phyloP scores from a whole-genome alignment of 768 basidiomycete genomes.

The Auricularia auricula-judae region DNA sequence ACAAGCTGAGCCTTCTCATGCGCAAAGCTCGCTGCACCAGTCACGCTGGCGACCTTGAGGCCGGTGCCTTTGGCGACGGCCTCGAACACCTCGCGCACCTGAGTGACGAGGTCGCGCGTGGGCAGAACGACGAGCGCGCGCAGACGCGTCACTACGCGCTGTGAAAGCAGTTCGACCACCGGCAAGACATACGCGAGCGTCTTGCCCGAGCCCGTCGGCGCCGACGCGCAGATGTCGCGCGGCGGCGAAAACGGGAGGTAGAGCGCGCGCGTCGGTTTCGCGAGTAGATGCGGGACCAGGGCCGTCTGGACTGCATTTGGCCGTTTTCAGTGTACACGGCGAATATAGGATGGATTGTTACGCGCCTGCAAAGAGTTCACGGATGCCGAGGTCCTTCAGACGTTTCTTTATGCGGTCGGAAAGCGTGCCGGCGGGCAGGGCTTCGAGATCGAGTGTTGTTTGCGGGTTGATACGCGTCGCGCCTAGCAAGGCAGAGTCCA shows the following conservation, averaged over 20 bases:
- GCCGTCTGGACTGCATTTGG: conserved; percentile 67
- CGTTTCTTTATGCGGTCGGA: conserved; percentile 44
- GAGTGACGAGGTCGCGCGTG: conserved; percentile 84
- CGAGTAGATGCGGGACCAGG: conserved; percentile 71
- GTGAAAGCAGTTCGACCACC: conserved; percentile 76
- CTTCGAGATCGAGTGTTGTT: conserved; percentile 23
- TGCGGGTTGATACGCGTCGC: conserved; percentile 60
- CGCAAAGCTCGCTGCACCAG: conserved; percentile 84
- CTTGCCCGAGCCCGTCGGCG: conserved; percentile 96
- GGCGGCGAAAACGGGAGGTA: conserved; percentile 59
- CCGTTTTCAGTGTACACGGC: background rate
- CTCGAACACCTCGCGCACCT: conserved; percentile 91
- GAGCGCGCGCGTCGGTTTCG: conserved; percentile 25
- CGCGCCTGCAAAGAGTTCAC: conserved; percentile 80
- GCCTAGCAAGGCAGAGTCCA: conserved; percentile 59
- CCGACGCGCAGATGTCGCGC: conserved; percentile 84
- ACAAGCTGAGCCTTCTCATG: conserved; percentile 83
- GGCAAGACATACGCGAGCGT: conserved; percentile 94
- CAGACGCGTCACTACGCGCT: conserved; percentile 67
- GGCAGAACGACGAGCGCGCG: conserved; percentile 86
- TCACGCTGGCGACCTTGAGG: conserved; percentile 47
- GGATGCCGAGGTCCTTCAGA: conserved; percentile 68
- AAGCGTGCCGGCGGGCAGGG: conserved; percentile 41
- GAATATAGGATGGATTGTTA: conserved; percentile 1
- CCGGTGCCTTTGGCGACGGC: conserved; percentile 73